Evolutionary conservation across 2,329 filamentous ascomycete species (phyloP).

Genomic region (Coleophoma cylindrospora): DNA sequence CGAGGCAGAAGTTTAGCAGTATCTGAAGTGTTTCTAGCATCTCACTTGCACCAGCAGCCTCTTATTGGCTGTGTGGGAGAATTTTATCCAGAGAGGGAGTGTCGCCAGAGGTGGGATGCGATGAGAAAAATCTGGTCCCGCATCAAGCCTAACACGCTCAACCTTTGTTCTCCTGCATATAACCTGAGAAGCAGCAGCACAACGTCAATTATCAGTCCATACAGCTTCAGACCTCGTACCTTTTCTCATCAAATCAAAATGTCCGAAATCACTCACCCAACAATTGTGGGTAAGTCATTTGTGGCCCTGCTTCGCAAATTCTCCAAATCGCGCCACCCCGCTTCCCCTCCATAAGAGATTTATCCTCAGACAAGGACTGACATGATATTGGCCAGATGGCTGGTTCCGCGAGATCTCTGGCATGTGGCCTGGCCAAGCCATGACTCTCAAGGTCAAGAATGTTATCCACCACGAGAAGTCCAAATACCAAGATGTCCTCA

Average conservation of each 20-base stretch:
- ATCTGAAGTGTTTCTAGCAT: no score
- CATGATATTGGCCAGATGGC: constrained; percentile 63
- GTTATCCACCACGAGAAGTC: constrained; percentile 98
- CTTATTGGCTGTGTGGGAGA: not conserved
- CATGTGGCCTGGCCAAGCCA: constrained; percentile 99
- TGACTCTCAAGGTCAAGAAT: constrained; percentile 97
- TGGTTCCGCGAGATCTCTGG: constrained; percentile 99
- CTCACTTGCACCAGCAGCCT: no score
- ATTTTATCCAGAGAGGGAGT: not conserved
- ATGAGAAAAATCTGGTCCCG: constrained; percentile 1
- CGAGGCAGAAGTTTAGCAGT: no score
- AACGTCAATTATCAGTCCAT: not conserved
- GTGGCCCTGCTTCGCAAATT: not conserved
- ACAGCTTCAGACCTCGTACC: not conserved
- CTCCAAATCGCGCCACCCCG: constrained; percentile 9
- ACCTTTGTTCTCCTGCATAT: not conserved
- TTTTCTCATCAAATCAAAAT: constrained; percentile 43
- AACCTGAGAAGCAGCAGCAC: not conserved
- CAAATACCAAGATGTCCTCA: constrained; percentile 97
- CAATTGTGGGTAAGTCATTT: constrained; percentile 48
- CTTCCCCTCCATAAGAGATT: constrained; percentile 3
- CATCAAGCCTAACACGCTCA: not conserved
- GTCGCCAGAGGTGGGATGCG: constrained; percentile 1
- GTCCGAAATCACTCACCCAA: constrained; percentile 51
- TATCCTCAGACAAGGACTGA: no score